Percentiles rank a stretch among this genome's conserved stretches.
Conservation (phyloP, 768 basidiomycete species). For the Exidia glandulosa region DNA sequence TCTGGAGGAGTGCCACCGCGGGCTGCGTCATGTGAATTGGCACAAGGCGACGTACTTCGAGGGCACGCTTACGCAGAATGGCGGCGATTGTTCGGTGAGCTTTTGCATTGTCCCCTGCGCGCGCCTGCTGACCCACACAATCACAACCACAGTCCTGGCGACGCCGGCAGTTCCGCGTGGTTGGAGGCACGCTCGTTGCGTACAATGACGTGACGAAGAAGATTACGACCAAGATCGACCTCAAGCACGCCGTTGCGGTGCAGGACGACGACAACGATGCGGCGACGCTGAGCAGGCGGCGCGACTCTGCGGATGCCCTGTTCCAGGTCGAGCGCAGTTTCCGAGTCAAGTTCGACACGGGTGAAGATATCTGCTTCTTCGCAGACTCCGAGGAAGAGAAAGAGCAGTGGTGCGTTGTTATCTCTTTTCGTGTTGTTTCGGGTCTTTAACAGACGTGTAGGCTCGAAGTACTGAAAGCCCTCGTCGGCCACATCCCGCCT, state of each 20-base stretch:
- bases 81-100: constrained; percentile 85
- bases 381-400: constrained; percentile 89
- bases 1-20: constrained; percentile 83
- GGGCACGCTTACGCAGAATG: constrained; percentile 83
- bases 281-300: constrained; percentile 25
- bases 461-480: constrained; percentile 73
- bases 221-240: constrained; percentile 79
- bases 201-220: constrained; percentile 91
- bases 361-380: constrained; percentile 79
- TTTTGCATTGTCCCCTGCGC: neutral
- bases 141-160: constrained; percentile 57
- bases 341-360: constrained; percentile 64
- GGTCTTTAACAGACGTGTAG: constrained; percentile 25
- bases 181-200: constrained; percentile 77
- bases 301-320: constrained; percentile 49
- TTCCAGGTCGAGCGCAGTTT: constrained; percentile 76
- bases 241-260: constrained; percentile 69
- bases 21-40: constrained; percentile 83
- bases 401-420: constrained; percentile 54
- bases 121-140: constrained; percentile 3
- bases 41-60: constrained; percentile 92
- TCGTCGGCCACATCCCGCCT: constrained; percentile 83
- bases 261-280: constrained; percentile 60
- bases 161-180: constrained; percentile 70
- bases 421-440: neutral